These are phyloP conservation scores for Monascus ruber DNA, from an alignment of 2,329 filamentous ascomycete genomes.

Conservation along the genomic window DNA sequence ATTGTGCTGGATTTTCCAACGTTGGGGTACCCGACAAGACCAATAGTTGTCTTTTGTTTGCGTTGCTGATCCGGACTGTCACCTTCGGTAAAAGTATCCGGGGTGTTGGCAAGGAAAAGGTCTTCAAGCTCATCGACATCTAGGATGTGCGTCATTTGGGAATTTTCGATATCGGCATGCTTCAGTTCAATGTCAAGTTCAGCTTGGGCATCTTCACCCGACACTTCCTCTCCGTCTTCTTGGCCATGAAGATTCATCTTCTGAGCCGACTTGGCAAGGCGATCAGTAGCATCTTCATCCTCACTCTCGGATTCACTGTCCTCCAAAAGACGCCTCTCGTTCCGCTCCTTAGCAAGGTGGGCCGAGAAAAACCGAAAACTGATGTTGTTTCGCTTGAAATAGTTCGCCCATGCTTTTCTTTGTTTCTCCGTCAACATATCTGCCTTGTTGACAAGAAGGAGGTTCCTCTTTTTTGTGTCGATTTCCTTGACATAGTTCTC, in stretches of 20 bases:
- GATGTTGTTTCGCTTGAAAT: slow-evolving; percentile 70
- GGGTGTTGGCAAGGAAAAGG: slow-evolving; percentile 70
- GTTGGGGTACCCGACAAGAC: slow-evolving; percentile 94
- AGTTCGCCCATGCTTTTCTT: slow-evolving; percentile 70
- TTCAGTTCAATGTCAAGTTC: slow-evolving; percentile 17
- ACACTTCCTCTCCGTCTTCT: slow-evolving; percentile 23
- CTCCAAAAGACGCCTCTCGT: slow-evolving; percentile 56
- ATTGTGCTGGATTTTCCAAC: slow-evolving; percentile 99
- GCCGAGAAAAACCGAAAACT: slow-evolving; percentile 96
- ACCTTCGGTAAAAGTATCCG: slow-evolving; percentile 36
- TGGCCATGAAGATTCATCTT: slow-evolving; percentile 29
- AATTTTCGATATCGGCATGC: slow-evolving; percentile 16
- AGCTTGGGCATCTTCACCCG: slow-evolving; percentile 28
- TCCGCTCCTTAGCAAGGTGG: slow-evolving; percentile 76
- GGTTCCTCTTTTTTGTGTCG: slow-evolving; percentile 73
- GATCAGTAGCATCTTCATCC: slow-evolving; percentile 36
- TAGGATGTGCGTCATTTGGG: slow-evolving; percentile 59
- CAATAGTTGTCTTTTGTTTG: slow-evolving; percentile 68
- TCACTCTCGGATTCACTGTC: slow-evolving; percentile 21
- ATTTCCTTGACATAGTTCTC: slow-evolving; percentile 92
- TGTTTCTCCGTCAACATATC: slow-evolving; percentile 95
- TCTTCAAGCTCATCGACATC: slow-evolving; percentile 87
- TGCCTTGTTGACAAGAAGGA: slow-evolving; percentile 93
- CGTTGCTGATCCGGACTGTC: slow-evolving; percentile 34
- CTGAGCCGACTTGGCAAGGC: slow-evolving; percentile 31